Evolutionary conservation across 495 filamentous ascomycete species (phyloP), one percentile per base, ranked within the genome.

Genomic region (Tuber microsphaerosporum): DNA sequence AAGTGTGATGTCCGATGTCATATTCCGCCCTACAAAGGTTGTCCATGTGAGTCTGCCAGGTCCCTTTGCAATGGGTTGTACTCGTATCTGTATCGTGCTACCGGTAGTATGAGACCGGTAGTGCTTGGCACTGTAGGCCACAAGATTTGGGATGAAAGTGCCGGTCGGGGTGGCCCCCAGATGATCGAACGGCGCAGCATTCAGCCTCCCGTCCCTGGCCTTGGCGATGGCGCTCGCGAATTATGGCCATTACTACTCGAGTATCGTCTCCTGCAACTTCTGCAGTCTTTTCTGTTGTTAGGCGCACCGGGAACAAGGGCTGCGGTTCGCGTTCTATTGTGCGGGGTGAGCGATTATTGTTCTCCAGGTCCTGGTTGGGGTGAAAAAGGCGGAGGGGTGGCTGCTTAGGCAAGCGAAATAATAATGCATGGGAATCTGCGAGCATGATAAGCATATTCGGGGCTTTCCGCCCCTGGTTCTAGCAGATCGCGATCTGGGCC

Each of bases 1-100:
- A n/a, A 56, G 22, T 9, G 10, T 56, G 48, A 56, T n/a, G 9
- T n/a, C 22, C 22, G 22, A 31, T 31, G 16, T 31, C 56, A 31
- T 61, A 16, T 16, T 16, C 56, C n/a, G 14, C 56, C 26, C 31
- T 31, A 31, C 56, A 61, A 31, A 61, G 56, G n/a, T 6, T 61
- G 56, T 16, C 56, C 56, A 12, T n/a, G 56, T 61, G 56, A 61
- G 56, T 61, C 56, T 61, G n/a, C 56, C 56, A 61, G 56, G n/a
- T 61, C n/a, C 10, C 56, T 61, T 31, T 31, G 45, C 14, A 19
- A 19, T 19, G 45, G 16, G n/a, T n/a, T n/a, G n/a, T n/a, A n/a
- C n/a, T 19, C 19, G 45, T 46, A 41, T 5, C 45, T 46, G n/a
- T n/a, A n/a, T n/a, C n/a, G n/a, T n/a, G n/a, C n/a, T n/a, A n/a